Evolutionary conservation across 345 rosid species (phyloP).

Genomic region (Citrus hindsii): DNA sequence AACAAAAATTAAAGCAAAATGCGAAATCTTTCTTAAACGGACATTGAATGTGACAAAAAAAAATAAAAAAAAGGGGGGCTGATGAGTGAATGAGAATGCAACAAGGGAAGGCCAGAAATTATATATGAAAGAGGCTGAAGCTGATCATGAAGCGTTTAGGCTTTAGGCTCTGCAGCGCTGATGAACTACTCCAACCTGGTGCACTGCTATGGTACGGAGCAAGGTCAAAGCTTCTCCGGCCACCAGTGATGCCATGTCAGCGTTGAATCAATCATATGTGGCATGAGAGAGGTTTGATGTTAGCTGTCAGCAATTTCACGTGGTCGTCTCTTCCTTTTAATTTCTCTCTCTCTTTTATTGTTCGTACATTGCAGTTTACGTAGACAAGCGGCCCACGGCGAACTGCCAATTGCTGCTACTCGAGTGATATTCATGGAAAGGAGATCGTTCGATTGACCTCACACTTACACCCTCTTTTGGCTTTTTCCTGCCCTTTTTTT

Average conservation of each 20-base stretch:
- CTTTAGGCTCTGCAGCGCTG: background rate
- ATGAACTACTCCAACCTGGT: too few species aligned
- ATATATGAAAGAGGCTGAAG: too few species aligned
- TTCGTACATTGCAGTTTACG: background rate
- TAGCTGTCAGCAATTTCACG: constrained; percentile 5
- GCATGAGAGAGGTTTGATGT: background rate
- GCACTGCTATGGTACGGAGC: background rate
- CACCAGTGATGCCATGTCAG: constrained; percentile 2
- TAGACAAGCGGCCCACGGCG: constrained; percentile 1
- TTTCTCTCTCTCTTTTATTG: background rate
- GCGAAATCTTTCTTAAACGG: background rate
- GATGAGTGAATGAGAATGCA: too few species aligned
- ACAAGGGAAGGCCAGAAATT: too few species aligned
- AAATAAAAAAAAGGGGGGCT: background rate
- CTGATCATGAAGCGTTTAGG: background rate
- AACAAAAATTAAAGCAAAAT: background rate
- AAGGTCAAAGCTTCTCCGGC: constrained; percentile 10
- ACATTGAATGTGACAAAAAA: background rate
- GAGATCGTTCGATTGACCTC: background rate
- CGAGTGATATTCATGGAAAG: background rate
- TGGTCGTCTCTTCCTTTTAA: background rate
- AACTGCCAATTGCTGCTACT: too few species aligned
- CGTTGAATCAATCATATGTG: constrained; percentile 4
- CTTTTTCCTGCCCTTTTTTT: too few species aligned
- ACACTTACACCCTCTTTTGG: too few species aligned